phyloP scores from a whole-genome alignment of 305 asterid genomes.

The Lippia alba region DNA sequence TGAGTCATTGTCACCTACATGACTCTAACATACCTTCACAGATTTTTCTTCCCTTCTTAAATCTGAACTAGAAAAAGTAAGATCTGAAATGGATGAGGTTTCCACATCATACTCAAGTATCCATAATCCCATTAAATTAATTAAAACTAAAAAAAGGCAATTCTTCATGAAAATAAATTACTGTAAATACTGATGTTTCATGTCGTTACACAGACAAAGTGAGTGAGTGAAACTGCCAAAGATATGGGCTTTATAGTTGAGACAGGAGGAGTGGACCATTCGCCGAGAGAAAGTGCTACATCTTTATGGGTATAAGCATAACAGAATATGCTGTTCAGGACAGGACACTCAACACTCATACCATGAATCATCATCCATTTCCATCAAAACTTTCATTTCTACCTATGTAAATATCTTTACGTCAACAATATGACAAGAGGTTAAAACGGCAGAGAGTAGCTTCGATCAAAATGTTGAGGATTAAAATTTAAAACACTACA shows the following conservation, averaged over 20 bases:
- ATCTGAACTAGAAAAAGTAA: conserved; percentile 8
- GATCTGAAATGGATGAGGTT: conserved; percentile 37
- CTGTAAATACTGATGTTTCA: too few species aligned
- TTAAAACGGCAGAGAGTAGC: too few species aligned
- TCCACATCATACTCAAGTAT: conserved; percentile 44
- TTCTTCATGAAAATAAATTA: too few species aligned
- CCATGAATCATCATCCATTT: conserved; percentile 6
- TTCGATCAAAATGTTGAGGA: too few species aligned
- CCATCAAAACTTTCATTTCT: not conserved
- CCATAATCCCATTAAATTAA: not conserved
- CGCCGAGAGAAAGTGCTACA: conserved; percentile 19
- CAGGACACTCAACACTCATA: not conserved
- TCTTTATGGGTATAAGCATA: conserved; percentile 24
- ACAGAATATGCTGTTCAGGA: conserved; percentile 22
- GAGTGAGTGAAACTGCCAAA: not conserved
- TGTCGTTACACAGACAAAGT: not conserved
- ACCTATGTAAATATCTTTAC: too few species aligned
- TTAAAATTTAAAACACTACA: too few species aligned
- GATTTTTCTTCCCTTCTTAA: conserved; percentile 25
- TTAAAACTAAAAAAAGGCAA: too few species aligned
- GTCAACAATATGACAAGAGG: too few species aligned
- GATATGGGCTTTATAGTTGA: not conserved
- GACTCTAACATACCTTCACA: conserved; percentile 38
- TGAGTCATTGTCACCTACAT: conserved; percentile 41
- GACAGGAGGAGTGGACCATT: conserved; percentile 32